Conservation (phyloP, 768 basidiomycete species). For the Cystofilobasidium bisporidii region DNA sequence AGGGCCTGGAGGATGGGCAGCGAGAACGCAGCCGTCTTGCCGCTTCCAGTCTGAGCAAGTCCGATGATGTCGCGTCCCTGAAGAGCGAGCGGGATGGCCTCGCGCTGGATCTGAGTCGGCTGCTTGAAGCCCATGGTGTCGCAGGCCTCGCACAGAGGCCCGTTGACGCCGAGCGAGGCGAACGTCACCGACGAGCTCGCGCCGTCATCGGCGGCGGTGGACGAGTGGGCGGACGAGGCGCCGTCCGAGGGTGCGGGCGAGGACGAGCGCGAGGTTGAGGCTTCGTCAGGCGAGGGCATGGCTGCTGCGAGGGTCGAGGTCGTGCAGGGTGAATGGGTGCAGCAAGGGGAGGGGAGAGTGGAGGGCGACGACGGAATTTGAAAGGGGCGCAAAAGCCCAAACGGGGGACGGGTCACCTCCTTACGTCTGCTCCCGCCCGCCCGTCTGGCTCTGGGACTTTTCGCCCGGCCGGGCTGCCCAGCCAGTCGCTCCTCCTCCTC, state of each 20-base stretch:
- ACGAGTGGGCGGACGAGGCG: slow-evolving; percentile 1
- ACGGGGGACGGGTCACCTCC: too few species aligned
- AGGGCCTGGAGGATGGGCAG: slow-evolving; percentile 90
- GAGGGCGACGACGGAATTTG: too few species aligned
- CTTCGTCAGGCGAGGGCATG: slow-evolving; percentile 61
- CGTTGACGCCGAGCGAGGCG: slow-evolving; percentile 73
- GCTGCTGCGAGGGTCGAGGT: not conserved
- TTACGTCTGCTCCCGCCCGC: too few species aligned
- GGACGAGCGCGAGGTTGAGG: slow-evolving; percentile 44
- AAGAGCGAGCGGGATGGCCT: slow-evolving; percentile 75
- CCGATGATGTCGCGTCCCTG: slow-evolving; percentile 93
- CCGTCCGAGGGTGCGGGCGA: slow-evolving; percentile 30
- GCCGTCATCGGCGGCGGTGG: not conserved
- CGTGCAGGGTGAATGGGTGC: slow-evolving; percentile 9
- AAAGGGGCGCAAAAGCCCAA: too few species aligned
- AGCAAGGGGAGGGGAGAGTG: slow-evolving; percentile 52
- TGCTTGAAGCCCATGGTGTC: slow-evolving; percentile 67
- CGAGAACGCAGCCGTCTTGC: slow-evolving; percentile 96
- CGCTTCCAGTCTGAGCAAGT: slow-evolving; percentile 93
- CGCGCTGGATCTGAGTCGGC: slow-evolving; percentile 83
- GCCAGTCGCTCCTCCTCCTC: too few species aligned
- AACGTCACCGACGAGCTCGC: slow-evolving; percentile 47
- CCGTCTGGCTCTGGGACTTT: too few species aligned
- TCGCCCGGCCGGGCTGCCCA: too few species aligned
- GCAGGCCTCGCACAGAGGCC: slow-evolving; percentile 77